These are phyloP conservation scores for Wallemia mellicola DNA, from an alignment of 1,284 basidiomycete species.

Conservation along the genomic window DNA sequence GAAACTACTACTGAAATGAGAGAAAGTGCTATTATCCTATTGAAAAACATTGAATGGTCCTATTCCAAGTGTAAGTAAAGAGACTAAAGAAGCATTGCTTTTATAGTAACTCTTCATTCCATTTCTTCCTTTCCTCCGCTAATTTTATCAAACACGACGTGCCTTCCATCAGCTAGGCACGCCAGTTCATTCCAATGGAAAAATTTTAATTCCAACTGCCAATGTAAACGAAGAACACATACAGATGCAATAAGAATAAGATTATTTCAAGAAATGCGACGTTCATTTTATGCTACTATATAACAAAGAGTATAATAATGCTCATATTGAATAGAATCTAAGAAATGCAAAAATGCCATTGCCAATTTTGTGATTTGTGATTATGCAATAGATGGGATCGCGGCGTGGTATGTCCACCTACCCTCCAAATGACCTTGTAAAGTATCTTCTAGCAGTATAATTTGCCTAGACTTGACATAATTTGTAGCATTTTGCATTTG, in stretches of 20 bases:
- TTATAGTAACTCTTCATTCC: background rate
- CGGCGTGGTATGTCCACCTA: conserved; percentile 17
- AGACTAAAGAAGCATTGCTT: background rate
- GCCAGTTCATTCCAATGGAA: too few species aligned
- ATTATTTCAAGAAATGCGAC: background rate
- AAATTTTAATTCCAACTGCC: too few species aligned
- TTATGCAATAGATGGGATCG: background rate
- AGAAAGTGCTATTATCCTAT: background rate
- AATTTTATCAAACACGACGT: background rate
- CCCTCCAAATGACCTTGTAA: conserved; percentile 66
- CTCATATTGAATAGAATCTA: background rate
- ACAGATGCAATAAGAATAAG: too few species aligned
- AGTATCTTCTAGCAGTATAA: conserved; percentile 81
- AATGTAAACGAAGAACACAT: too few species aligned
- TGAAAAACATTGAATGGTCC: background rate
- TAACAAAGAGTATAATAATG: too few species aligned
- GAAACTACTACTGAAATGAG: background rate
- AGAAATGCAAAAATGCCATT: background rate
- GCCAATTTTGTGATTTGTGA: background rate
- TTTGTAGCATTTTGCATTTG: conserved; percentile 36
- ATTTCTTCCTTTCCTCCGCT: background rate
- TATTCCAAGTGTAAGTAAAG: background rate
- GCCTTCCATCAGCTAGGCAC: too few species aligned
- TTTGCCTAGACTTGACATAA: conserved; percentile 87
- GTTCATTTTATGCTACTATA: background rate